phyloP scores from a whole-genome alignment of 1,284 basidiomycete species.

The Rhodotorula sp. region DNA sequence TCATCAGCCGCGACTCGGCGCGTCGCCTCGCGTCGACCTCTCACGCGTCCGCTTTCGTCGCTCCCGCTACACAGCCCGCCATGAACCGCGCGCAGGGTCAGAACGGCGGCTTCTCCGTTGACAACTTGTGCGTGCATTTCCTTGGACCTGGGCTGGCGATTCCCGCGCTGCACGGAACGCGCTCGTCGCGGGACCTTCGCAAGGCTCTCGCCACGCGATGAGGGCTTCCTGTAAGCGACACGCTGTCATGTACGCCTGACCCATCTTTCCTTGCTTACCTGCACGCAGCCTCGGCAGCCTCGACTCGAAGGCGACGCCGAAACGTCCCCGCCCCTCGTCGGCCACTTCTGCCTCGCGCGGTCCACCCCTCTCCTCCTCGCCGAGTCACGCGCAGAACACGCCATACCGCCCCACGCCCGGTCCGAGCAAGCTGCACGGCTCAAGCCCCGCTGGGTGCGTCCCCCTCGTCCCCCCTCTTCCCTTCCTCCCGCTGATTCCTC shows the following conservation, averaged over 20 bases:
- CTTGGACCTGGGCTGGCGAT: background rate
- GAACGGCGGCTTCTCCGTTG: constrained; percentile 20
- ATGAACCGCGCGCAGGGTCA: background rate
- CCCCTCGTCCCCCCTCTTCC: background rate
- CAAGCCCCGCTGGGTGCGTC: constrained; percentile 9
- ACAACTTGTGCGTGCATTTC: constrained; percentile 26
- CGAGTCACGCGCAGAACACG: constrained; percentile 8
- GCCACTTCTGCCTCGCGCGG: background rate
- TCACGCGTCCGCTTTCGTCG: background rate
- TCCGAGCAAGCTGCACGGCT: constrained; percentile 16
- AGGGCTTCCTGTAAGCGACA: too few species aligned
- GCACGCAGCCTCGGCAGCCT: constrained; percentile 16
- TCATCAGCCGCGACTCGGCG: background rate
- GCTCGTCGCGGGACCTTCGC: background rate
- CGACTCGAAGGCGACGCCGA: constrained; percentile 24
- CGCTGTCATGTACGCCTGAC: too few species aligned
- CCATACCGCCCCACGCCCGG: constrained; percentile 17
- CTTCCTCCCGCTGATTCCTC: background rate
- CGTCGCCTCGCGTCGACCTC: background rate
- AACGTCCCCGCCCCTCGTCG: constrained; percentile 16
- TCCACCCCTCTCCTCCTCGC: constrained; percentile 23
- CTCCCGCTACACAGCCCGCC: background rate
- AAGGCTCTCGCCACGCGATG: background rate
- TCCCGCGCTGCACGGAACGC: too few species aligned
- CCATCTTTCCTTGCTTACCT: too few species aligned